Evolutionary conservation across 129 eudicot species (phyloP).

Genomic region (Centella asiatica): DNA sequence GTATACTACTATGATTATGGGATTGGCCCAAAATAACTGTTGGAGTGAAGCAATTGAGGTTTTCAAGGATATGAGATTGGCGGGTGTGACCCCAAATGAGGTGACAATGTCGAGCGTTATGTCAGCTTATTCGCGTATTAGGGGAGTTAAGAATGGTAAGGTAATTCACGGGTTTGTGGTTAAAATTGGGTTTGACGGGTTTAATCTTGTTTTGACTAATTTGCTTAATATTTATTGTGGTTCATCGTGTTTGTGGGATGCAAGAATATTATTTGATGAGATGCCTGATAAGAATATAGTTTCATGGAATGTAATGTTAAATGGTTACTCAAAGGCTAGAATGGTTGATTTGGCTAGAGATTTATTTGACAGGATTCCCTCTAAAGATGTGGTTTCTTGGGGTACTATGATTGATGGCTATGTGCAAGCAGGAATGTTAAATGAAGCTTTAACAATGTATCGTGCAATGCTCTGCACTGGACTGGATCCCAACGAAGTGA

Average conservation of each 20-base stretch:
- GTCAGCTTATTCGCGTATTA: slow-evolving; percentile 42
- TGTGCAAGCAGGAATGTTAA: slow-evolving; percentile 40
- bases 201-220: slow-evolving; percentile 65
- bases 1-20: slow-evolving; percentile 80
- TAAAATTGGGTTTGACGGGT: slow-evolving; percentile 55
- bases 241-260: slow-evolving; percentile 44
- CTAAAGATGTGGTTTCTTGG: slow-evolving; percentile 82
- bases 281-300: slow-evolving; percentile 67
- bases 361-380: slow-evolving; percentile 57
- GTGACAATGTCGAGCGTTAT: slow-evolving; percentile 70
- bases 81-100: slow-evolving; percentile 54
- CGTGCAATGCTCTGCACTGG: slow-evolving; percentile 49
- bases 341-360: slow-evolving; percentile 37
- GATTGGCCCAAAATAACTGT: slow-evolving; percentile 44
- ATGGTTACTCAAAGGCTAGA: slow-evolving; percentile 71
- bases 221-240: slow-evolving; percentile 57
- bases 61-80: slow-evolving; percentile 52
- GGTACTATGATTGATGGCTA: slow-evolving; percentile 66
- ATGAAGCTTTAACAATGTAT: slow-evolving; percentile 52
- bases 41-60: slow-evolving; percentile 52
- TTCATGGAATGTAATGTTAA: slow-evolving; percentile 86
- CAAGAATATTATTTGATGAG: slow-evolving; percentile 44
- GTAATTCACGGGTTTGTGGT: slow-evolving; percentile 52
- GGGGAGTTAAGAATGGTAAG: slow-evolving; percentile 27
- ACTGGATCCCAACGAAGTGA: slow-evolving; percentile 58